Conservation (phyloP, 1,284 basidiomycete genomes). For the Ganoderma sinense region DNA sequence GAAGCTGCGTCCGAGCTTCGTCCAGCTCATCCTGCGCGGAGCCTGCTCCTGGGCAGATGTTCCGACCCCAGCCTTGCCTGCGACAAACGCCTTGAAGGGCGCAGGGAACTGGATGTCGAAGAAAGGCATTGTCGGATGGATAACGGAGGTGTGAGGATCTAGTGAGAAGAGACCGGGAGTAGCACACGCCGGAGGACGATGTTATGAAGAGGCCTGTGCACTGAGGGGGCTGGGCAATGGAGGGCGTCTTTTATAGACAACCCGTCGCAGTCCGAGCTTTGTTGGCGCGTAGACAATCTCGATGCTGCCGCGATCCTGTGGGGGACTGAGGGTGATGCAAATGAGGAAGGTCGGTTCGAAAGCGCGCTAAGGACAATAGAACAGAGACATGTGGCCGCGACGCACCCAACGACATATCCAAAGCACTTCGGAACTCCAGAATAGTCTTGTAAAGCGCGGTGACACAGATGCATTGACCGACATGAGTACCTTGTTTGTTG, state of each 20-base stretch:
- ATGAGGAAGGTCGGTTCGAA: not conserved
- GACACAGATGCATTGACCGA: not conserved
- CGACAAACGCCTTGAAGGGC: not conserved
- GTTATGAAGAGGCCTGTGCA: not conserved
- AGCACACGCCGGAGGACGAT: not conserved
- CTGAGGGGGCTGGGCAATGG: not conserved
- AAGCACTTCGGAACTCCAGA: not conserved
- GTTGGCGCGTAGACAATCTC: not conserved
- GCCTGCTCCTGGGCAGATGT: slow-evolving; percentile 1
- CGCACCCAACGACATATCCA: not conserved
- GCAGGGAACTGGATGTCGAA: not conserved
- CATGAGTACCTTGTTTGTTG: not conserved
- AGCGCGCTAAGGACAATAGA: not conserved
- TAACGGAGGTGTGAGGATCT: not conserved
- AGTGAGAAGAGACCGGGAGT: not conserved
- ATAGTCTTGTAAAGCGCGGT: not conserved
- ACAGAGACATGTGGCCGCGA: not conserved
- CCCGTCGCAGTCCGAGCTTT: not conserved
- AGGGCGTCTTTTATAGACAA: not conserved
- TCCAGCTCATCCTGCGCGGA: slow-evolving; percentile 2
- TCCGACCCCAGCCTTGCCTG: not conserved
- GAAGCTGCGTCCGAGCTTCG: slow-evolving; percentile 5
- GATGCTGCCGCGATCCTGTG: not conserved
- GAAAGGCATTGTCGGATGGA: slow-evolving; percentile 1
- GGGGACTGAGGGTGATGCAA: not conserved